Evolutionary conservation across 495 filamentous ascomycete species (phyloP).

Genomic region (Podospora comata): DNA sequence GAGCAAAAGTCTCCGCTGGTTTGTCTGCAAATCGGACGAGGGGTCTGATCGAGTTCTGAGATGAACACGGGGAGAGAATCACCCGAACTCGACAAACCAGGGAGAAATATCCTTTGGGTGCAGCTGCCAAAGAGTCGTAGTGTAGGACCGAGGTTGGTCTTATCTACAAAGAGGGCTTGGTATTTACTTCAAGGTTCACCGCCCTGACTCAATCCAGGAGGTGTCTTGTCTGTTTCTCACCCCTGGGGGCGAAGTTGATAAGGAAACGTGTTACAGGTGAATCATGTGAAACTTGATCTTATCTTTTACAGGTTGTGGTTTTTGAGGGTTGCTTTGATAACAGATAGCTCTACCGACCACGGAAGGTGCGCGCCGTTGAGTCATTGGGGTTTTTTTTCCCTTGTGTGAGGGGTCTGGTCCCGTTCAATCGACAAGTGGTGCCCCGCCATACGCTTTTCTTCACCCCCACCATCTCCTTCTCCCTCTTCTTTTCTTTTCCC

Average conservation of each 20-base stretch:
- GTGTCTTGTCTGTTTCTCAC: neutral
- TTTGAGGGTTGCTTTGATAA: neutral
- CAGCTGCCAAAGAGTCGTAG: neutral
- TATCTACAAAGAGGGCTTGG: neutral
- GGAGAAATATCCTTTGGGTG: neutral
- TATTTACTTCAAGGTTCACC: neutral
- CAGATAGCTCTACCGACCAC: neutral
- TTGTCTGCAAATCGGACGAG: neutral
- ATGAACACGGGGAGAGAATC: neutral
- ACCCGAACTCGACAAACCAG: neutral
- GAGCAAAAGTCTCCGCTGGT: neutral
- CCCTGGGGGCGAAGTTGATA: conserved; percentile 6
- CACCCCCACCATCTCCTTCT: conserved; percentile 28
- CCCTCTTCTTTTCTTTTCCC: neutral
- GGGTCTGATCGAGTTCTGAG: neutral
- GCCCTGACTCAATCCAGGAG: conserved; percentile 5
- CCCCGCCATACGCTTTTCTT: conserved; percentile 4
- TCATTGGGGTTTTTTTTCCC: neutral
- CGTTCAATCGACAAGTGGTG: conserved; percentile 2
- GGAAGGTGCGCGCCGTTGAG: conserved; percentile 4
- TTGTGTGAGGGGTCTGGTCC: neutral
- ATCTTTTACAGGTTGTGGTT: neutral
- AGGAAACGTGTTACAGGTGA: neutral
- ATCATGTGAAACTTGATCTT: neutral
- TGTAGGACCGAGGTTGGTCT: neutral